Evolutionary conservation across 2,329 filamentous ascomycete species (phyloP).

Genomic region (Alternaria tenuissima): DNA sequence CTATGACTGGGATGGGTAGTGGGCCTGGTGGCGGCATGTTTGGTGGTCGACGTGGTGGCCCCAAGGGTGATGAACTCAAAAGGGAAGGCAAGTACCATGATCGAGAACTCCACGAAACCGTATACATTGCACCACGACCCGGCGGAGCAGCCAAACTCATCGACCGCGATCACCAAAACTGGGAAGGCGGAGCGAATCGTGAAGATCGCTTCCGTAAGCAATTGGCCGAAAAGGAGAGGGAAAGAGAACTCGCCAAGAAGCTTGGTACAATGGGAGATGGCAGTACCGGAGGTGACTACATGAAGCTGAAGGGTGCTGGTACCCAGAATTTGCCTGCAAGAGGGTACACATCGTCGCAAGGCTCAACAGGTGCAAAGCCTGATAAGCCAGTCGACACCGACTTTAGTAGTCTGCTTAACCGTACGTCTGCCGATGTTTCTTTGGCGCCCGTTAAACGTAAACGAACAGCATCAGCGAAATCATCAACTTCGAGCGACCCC

Average conservation of each 20-base stretch:
- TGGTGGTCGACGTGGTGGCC: slow-evolving; percentile 31
- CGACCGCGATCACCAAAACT: slow-evolving; percentile 64
- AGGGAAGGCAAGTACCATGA: slow-evolving; percentile 61
- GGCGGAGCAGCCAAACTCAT: slow-evolving; percentile 68
- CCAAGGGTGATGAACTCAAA: slow-evolving; percentile 39
- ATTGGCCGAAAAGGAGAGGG: slow-evolving; percentile 73
- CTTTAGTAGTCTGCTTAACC: slow-evolving; percentile 55
- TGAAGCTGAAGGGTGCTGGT: slow-evolving; percentile 55
- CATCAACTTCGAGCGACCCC: slow-evolving; percentile 43
- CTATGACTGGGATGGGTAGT: slow-evolving; percentile 62
- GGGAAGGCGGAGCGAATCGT: slow-evolving; percentile 62
- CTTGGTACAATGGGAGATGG: slow-evolving; percentile 68
- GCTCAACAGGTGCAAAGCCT: slow-evolving; percentile 22
- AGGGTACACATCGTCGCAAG: slow-evolving; percentile 27
- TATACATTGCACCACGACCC: slow-evolving; percentile 54
- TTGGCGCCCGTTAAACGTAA: slow-evolving; percentile 57
- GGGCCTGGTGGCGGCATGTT: slow-evolving; percentile 45
- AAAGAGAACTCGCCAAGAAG: slow-evolving; percentile 74
- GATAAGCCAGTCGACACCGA: slow-evolving; percentile 33
- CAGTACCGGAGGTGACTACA: slow-evolving; percentile 75
- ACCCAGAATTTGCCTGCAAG: slow-evolving; percentile 29
- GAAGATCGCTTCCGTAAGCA: slow-evolving; percentile 72
- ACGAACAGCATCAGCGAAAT: slow-evolving; percentile 44
- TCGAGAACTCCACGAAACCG: slow-evolving; percentile 62
- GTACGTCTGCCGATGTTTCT: slow-evolving; percentile 53